Evolutionary conservation across 306 rosid species (phyloP).

Genomic region (Heteromeles arbutifolia): DNA sequence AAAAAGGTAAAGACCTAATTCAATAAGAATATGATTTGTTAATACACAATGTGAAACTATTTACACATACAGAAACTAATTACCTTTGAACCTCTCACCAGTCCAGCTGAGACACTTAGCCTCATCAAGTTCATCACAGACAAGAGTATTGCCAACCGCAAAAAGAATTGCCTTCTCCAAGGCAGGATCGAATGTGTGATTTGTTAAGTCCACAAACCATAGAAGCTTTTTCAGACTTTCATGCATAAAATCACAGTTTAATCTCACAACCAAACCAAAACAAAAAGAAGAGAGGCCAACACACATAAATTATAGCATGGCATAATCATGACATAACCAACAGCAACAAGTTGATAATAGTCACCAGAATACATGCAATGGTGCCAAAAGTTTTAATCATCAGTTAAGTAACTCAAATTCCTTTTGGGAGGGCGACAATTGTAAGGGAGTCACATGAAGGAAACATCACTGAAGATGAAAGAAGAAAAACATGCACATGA

Average conservation of each 20-base stretch:
- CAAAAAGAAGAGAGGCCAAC: neutral
- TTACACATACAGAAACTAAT: neutral
- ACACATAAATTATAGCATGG: neutral
- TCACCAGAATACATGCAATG: neutral
- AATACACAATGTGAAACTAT: neutral
- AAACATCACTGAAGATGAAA: neutral
- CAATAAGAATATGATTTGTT: slow-evolving; percentile 3
- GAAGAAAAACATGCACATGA: neutral
- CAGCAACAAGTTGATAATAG: neutral
- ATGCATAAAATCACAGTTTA: neutral
- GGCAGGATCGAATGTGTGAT: slow-evolving; percentile 70
- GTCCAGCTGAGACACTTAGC: slow-evolving; percentile 95
- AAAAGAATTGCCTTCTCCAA: slow-evolving; percentile 95
- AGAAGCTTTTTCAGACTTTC: slow-evolving; percentile 8
- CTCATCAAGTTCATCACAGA: slow-evolving; percentile 89
- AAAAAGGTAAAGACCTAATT: slow-evolving; percentile 1
- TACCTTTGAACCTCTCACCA: slow-evolving; percentile 96
- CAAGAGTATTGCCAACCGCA: slow-evolving; percentile 97
- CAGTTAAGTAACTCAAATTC: neutral
- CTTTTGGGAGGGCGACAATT: neutral
- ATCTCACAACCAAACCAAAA: neutral
- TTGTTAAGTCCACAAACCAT: slow-evolving; percentile 60
- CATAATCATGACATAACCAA: neutral
- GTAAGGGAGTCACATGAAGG: neutral
- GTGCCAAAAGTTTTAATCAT: neutral